A percentile compares a stretch with the other conserved stretches of the same genome.
These are phyloP conservation scores for Xylariaceae sp. DNA, from an alignment of 2,329 filamentous ascomycete genomes.

Conservation along the genomic window DNA sequence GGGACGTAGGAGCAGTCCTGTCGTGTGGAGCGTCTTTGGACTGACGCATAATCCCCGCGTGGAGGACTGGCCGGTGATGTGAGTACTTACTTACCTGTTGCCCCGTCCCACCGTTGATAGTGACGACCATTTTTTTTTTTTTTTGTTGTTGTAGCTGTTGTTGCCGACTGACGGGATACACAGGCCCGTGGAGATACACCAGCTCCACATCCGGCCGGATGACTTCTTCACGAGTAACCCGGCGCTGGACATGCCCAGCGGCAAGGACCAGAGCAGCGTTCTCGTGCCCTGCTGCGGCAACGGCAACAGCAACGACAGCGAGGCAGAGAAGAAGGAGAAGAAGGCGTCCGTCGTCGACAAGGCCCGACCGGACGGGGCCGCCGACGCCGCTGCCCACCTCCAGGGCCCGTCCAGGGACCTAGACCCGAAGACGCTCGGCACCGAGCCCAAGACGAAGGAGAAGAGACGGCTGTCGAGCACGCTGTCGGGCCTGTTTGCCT, in stretches of 20 bases:
- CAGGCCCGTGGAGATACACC: conserved; percentile 41
- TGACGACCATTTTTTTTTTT: not conserved
- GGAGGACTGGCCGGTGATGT: conserved; percentile 46
- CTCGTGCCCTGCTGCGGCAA: conserved; percentile 26
- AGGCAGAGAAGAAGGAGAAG: conserved; percentile 1
- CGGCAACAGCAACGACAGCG: conserved; percentile 10
- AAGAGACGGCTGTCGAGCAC: conserved; percentile 15
- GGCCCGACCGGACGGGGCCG: too few species aligned
- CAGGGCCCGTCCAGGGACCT: conserved; percentile 24
- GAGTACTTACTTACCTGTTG: conserved; percentile 19
- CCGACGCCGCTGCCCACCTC: conserved; percentile 23
- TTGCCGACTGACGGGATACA: conserved; percentile 4
- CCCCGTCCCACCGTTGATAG: not conserved
- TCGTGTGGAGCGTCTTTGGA: conserved; percentile 44
- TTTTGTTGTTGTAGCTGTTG: conserved; percentile 1
- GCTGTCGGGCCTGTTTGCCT: conserved; percentile 15
- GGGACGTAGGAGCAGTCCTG: conserved; percentile 39
- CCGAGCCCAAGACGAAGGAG: conserved; percentile 6
- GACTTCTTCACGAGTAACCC: conserved; percentile 42
- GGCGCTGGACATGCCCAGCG: conserved; percentile 36
- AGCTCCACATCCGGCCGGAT: conserved; percentile 35
- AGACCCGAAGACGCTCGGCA: conserved; percentile 14
- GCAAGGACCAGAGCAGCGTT: conserved; percentile 32
- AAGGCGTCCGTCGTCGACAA: conserved; percentile 19
- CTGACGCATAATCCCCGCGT: conserved; percentile 41